Base-by-base conservation (phyloP, 2,329 filamentous ascomycete genomes). In the Leptographium radiaticola region DNA sequence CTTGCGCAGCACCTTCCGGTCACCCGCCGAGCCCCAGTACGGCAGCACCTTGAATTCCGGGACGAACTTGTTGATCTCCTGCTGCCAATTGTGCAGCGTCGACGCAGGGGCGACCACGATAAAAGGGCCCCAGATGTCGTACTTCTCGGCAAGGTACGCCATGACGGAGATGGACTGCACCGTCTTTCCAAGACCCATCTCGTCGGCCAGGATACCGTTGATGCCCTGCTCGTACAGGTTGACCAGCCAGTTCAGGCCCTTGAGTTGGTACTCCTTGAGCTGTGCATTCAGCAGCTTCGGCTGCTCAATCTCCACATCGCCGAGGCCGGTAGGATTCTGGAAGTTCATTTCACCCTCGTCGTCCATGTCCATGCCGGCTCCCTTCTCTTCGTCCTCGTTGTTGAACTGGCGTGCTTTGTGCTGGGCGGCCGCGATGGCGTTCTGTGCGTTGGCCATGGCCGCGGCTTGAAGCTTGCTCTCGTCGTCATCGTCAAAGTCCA, bases 261-360 rank as follows among this genome's bases (percentile, higher is more conserved):
- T 98, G 67, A 98, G 75, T 73, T 98, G 93, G 71, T 98, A 98
- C 68, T 98, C 93, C 68, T 98, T 98, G 64, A 98, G 81, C 66
- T 95, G 88, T 51, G 90, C 88, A 59, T 87, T 90, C 64, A 98
- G 80, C 71, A 97, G 82, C 70, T 89, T 94, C 10, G 93, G 93
- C 67, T 98, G 93, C 58, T 90, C 84, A 54, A 98, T 89, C 64
- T 95, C 87, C 60, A 95, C 89, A 62, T 93, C 90, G 62, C 91
- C 91, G 62, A 98, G 77, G 64, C 91, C 93, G 5, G 90, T 93
- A 0, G 93, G 93, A 66, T 98, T 97, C 71, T 98, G 93, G 75
- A 98, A 98, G 72, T 98, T 98, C 86, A 98, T 88, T 71, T 98
- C 93, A 62, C 90, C 91, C 63, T 96, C 90, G 56, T 96, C 89